Evolutionary conservation across 352 stramenopile species (phyloP).

Genomic region (Phytophthora sp.): DNA sequence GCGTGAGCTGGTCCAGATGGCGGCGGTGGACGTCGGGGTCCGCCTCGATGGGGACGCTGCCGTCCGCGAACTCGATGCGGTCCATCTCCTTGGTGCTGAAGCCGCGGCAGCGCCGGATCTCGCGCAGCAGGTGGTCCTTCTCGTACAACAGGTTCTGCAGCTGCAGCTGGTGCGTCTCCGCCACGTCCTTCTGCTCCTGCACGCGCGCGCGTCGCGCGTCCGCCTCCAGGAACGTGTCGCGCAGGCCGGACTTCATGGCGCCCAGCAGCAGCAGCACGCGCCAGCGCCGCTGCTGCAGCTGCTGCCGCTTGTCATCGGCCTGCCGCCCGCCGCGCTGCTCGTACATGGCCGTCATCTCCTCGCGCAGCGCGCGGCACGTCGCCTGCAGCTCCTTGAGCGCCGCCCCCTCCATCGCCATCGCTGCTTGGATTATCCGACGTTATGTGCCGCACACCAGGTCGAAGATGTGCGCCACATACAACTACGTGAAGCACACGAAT

Average conservation of each 20-base stretch:
- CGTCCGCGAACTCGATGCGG: constrained; percentile 73
- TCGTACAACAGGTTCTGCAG: constrained; percentile 87
- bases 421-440: too few relatives aligned
- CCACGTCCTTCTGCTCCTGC: constrained; percentile 75
- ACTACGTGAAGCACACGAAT: too few relatives aligned
- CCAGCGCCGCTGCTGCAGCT: constrained; percentile 66
- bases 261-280: constrained; percentile 59
- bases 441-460: neutral
- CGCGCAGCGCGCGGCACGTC: constrained; percentile 52
- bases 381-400: constrained; percentile 61
- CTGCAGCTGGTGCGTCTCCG: constrained; percentile 77
- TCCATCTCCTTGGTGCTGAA: constrained; percentile 85
- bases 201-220: constrained; percentile 69
- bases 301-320: too few relatives aligned
- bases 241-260: constrained; percentile 57
- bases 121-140: constrained; percentile 80
- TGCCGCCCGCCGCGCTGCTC: constrained; percentile 20
- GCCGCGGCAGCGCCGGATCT: constrained; percentile 74
- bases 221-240: constrained; percentile 74
- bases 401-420: constrained; percentile 9
- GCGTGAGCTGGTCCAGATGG: constrained; percentile 72
- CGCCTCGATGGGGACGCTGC: constrained; percentile 56
- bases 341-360: constrained; percentile 46
- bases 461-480: neutral
- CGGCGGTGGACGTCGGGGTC: constrained; percentile 58